A percentile compares a stretch with the other conserved stretches of the same genome.
Evolutionary conservation across 2,329 filamentous ascomycete genomes (phyloP).

Genomic region (Alternaria novae-zelandiae): DNA sequence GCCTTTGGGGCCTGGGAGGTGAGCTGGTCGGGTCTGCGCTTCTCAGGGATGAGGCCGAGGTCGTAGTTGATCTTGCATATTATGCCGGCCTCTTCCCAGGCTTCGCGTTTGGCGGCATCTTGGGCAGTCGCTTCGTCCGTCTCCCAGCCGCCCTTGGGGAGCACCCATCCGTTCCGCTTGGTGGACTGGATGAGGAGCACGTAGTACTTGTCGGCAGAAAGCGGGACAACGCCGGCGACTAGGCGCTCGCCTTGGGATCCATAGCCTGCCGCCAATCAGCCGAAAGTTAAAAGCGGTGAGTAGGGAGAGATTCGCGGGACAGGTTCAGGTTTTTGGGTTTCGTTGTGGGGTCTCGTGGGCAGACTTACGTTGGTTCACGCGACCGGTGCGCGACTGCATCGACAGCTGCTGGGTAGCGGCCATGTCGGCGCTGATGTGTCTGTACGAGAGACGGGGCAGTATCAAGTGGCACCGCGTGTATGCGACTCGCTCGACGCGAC

Average conservation of each 20-base stretch:
- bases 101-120: constrained; percentile 84
- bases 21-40: constrained; percentile 63
- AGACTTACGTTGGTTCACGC: constrained; percentile 81
- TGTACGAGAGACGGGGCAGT: constrained; percentile 3
- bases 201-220: constrained; percentile 83
- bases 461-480: constrained; percentile 9
- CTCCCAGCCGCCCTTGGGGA: constrained; percentile 98
- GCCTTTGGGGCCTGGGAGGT: constrained; percentile 72
- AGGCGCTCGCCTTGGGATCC: constrained; percentile 90
- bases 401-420: constrained; percentile 54
- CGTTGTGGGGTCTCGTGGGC: constrained; percentile 24
- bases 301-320: constrained; percentile 12
- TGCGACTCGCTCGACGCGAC: constrained; percentile 22
- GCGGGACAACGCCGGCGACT: constrained; percentile 90
- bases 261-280: constrained; percentile 70
- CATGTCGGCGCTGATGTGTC: constrained; percentile 43
- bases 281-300: constrained; percentile 1
- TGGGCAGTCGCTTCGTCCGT: constrained; percentile 86
- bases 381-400: constrained; percentile 73
- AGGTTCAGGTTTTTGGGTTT: constrained; percentile 3
- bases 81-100: constrained; percentile 98
- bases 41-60: constrained; percentile 85
- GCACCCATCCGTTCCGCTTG: constrained; percentile 88
- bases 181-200: constrained; percentile 95
- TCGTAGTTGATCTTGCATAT: constrained; percentile 83